A percentile compares a stretch with the other conserved stretches of the same genome.
phyloP scores from a whole-genome alignment of 2,329 filamentous ascomycete genomes.

The Aspergillus fijiensis region DNA sequence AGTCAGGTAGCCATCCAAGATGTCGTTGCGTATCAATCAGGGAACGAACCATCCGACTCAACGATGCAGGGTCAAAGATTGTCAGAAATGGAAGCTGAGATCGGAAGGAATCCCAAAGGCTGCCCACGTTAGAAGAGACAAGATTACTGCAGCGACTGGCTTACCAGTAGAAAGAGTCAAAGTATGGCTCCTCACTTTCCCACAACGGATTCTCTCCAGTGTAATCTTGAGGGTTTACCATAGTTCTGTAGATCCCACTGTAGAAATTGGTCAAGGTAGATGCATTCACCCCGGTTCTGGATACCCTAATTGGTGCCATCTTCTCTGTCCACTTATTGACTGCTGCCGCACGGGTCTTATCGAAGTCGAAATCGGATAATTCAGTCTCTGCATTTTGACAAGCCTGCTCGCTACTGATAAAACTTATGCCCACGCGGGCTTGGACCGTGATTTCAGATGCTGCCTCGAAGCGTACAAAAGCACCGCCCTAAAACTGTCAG shows the following conservation, averaged over 20 bases:
- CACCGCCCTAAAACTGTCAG: slow-evolving; percentile 52
- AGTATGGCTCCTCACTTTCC: slow-evolving; percentile 65
- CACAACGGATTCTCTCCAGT: slow-evolving; percentile 70
- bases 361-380: slow-evolving; percentile 65
- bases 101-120: slow-evolving; percentile 68
- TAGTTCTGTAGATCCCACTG: slow-evolving; percentile 66
- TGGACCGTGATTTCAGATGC: slow-evolving; percentile 52
- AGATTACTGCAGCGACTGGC: background rate
- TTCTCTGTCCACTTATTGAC: slow-evolving; percentile 61
- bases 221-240: slow-evolving; percentile 71
- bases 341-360: slow-evolving; percentile 52
- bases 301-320: slow-evolving; percentile 39
- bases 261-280: slow-evolving; percentile 58
- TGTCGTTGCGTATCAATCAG: slow-evolving; percentile 70
- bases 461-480: slow-evolving; percentile 63
- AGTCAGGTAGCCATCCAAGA: slow-evolving; percentile 70
- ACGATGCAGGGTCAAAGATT: slow-evolving; percentile 61
- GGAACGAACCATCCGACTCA: slow-evolving; percentile 66
- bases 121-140: slow-evolving; percentile 19
- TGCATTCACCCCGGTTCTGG: slow-evolving; percentile 29
- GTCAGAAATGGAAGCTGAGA: slow-evolving; percentile 69
- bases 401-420: slow-evolving; percentile 64
- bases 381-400: slow-evolving; percentile 67
- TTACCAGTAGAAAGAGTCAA: slow-evolving; percentile 71
- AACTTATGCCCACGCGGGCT: slow-evolving; percentile 67